Base-by-base conservation (phyloP, 495 filamentous ascomycete genomes). In the Neurospora sp. region DNA sequence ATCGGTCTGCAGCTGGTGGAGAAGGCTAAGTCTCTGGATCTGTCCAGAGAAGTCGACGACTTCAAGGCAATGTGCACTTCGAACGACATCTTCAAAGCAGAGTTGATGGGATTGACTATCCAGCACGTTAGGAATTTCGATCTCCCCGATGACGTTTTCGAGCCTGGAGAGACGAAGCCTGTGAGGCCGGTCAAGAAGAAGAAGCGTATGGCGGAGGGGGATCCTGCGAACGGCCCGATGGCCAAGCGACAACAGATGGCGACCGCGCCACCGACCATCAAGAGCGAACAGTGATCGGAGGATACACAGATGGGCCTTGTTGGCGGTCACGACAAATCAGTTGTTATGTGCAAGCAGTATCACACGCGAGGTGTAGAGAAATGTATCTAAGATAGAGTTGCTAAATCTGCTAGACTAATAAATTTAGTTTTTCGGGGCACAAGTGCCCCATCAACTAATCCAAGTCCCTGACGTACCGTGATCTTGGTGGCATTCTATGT, bases 81-180 rank as follows among this genome's bases (percentile, higher is more conserved):
- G 22, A 91, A 91, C 88, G 80, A 88, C 39, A 87, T 88, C 37
- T 96, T 90, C 78, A 83, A 93, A 2, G 70, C 74, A 16, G 76
- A 78, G 12, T 72, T 82, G 72, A 91, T 90, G 77, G 91, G 88
- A 44, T 79, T 97, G 40, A 86, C 88, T 9, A 87, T 97, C 66
- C 88, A 89, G 40, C 91, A 94, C 81, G 88, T 92, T 70, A 88
- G 91, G 81, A 96, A 90, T 79, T 93, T 90, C 77, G 91, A 93
- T 78, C 85, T 99, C 22, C 96, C 96, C 22, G 89, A 91, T 70
- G 94, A 99, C 80, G 90, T 98, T 1, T 99, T 99, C 80, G 86
- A 90, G 73, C 82, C 89, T 5, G 94, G 94, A 73, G 96, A 99
- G 81, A 83, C 82, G 35, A 91, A 88, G 74, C 92, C 93, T 16